phyloP scores from a whole-genome alignment of 2,329 filamentous ascomycete species.

The Colletotrichum chlorophyti region DNA sequence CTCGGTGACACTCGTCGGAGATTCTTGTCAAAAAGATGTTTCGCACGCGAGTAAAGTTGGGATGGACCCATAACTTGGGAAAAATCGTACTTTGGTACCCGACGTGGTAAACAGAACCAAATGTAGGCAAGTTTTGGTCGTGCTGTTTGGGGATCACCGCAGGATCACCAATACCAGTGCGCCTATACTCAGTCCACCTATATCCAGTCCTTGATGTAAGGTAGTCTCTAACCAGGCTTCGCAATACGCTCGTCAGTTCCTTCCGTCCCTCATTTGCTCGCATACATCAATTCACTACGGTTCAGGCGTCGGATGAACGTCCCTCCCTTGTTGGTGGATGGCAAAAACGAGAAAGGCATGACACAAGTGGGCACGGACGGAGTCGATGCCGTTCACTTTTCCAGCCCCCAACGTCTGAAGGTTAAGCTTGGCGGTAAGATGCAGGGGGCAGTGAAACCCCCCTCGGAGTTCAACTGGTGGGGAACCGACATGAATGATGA shows the following conservation, averaged over 20 bases:
- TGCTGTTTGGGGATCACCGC: slow-evolving; percentile 19
- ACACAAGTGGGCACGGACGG: slow-evolving; percentile 17
- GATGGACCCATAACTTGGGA: neutral
- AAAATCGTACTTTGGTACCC: neutral
- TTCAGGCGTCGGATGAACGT: neutral
- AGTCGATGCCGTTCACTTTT: slow-evolving; percentile 12
- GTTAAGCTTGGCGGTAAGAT: slow-evolving; percentile 27
- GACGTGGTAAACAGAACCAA: neutral
- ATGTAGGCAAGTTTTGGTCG: neutral
- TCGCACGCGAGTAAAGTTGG: neutral
- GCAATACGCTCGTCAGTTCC: too few relatives aligned
- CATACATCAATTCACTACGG: too few relatives aligned
- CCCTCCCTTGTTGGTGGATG: neutral
- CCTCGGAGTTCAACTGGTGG: too few relatives aligned
- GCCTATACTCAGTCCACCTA: too few relatives aligned
- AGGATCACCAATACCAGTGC: slow-evolving; percentile 13
- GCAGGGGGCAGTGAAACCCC: slow-evolving; percentile 27
- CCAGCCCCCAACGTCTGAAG: slow-evolving; percentile 14
- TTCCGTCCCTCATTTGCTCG: too few relatives aligned
- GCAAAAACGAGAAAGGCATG: neutral
- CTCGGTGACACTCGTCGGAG: slow-evolving; percentile 12
- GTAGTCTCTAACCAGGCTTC: too few relatives aligned
- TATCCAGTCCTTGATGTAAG: too few relatives aligned
- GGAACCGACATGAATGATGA: too few relatives aligned
- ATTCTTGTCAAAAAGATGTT: neutral